A percentile compares a stretch with the other conserved stretches of the same genome.
Evolutionary conservation across 1,139 yeast genomes (phyloP).

Genomic region (Candida smagusa): DNA sequence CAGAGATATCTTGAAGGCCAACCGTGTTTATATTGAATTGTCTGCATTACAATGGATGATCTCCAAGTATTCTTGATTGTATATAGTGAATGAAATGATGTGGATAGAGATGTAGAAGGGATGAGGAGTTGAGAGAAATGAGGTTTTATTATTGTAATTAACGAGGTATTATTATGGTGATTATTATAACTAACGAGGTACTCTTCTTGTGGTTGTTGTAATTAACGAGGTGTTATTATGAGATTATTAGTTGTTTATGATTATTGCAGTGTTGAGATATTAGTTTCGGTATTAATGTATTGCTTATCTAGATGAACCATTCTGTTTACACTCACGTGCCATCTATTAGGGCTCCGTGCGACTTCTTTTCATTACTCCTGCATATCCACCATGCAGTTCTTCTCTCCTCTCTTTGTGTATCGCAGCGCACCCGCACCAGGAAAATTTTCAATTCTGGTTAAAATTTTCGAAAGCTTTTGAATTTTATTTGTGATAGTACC

Average conservation of each 20-base stretch:
- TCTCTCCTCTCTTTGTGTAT: background rate
- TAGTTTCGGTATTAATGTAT: no score
- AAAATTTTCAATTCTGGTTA: slow-evolving; percentile 9
- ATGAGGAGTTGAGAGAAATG: no score
- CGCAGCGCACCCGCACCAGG: slow-evolving; percentile 4
- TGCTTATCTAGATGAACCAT: no score
- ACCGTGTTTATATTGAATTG: slow-evolving; percentile 71
- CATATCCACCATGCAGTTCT: background rate
- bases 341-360: slow-evolving; percentile 8
- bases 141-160: no score
- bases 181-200: no score
- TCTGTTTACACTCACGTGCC: no score
- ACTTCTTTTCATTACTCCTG: no score
- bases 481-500: slow-evolving; percentile 10
- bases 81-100: slow-evolving; percentile 10
- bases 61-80: slow-evolving; percentile 24
- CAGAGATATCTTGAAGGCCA: slow-evolving; percentile 79
- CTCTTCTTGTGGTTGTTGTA: no score
- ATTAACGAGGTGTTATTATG: no score
- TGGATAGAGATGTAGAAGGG: background rate
- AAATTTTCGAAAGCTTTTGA: slow-evolving; percentile 6
- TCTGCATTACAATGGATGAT: slow-evolving; percentile 65
- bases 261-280: no score
- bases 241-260: no score
- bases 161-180: no score